Conservation (phyloP, 1,284 basidiomycete species). For the Ganoderma meredithae region DNA sequence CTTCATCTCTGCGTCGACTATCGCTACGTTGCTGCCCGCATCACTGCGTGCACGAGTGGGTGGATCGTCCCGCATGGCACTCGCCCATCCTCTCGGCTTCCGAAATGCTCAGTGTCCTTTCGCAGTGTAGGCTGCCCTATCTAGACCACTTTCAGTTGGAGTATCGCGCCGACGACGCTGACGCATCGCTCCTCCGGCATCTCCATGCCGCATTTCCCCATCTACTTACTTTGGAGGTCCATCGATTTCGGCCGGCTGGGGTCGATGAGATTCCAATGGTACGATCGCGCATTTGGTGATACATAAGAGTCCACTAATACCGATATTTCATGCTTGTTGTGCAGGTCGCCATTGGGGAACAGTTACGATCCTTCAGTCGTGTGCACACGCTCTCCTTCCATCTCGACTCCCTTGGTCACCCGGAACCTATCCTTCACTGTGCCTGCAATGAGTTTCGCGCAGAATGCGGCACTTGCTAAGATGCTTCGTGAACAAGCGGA, state of each 20-base stretch:
- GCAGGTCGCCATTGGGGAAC: background rate
- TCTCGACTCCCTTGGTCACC: background rate
- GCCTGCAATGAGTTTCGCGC: background rate
- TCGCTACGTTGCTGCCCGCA: slow-evolving; percentile 1
- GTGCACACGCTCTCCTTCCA: background rate
- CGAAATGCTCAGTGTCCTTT: background rate
- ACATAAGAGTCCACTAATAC: background rate
- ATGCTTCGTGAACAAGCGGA: background rate
- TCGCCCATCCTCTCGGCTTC: background rate
- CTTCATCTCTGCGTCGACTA: background rate
- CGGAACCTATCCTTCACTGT: no score
- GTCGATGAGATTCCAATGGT: background rate
- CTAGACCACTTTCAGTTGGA: background rate
- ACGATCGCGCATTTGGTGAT: background rate
- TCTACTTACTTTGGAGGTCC: background rate
- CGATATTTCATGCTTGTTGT: background rate
- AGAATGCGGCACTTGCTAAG: background rate
- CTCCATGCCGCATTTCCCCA: background rate
- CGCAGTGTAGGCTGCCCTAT: background rate
- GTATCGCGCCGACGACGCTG: background rate
- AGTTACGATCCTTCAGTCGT: background rate
- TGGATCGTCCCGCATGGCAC: background rate
- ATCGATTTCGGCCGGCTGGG: background rate
- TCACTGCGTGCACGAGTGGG: background rate
- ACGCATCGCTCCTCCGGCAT: background rate